Conservation (phyloP, 2,329 filamentous ascomycete species). For the Colletotrichum musae region DNA sequence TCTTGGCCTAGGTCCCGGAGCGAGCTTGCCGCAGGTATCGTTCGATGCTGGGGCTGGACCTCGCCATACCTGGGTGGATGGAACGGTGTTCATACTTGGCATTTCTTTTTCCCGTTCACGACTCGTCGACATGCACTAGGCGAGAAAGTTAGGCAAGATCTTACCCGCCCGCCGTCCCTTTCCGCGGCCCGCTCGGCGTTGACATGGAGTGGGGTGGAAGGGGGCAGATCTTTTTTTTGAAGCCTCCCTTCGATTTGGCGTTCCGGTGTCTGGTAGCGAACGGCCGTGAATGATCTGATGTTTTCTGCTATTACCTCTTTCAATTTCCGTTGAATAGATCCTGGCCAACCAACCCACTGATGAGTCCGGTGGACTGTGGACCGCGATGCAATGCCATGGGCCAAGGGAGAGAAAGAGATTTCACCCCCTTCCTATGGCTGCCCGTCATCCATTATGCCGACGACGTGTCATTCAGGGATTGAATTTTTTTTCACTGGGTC, state of each 20-base stretch:
- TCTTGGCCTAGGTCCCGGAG: conserved; percentile 9
- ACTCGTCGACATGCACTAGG: neutral
- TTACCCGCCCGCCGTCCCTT: conserved; percentile 26
- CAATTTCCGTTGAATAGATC: too few species aligned
- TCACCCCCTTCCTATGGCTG: neutral
- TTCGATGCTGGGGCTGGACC: conserved; percentile 28
- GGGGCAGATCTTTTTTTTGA: neutral
- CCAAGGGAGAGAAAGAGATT: neutral
- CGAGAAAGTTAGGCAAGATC: conserved; percentile 7
- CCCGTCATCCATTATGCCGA: conserved; percentile 32
- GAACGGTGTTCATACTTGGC: conserved; percentile 4
- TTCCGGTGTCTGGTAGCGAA: conserved; percentile 1
- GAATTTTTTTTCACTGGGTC: neutral
- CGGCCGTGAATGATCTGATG: conserved; percentile 22
- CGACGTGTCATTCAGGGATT: conserved; percentile 26
- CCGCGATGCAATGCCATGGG: neutral
- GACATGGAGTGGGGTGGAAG: neutral
- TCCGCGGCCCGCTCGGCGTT: conserved; percentile 23
- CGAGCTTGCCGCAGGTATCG: conserved; percentile 14
- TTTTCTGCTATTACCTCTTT: neutral
- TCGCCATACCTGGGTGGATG: conserved; percentile 4
- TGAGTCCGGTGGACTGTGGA: neutral
- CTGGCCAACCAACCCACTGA: too few species aligned
- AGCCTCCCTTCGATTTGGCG: conserved; percentile 8
- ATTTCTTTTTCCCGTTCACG: neutral